Evolutionary conservation across 176 grass and related monocot species (phyloP), one percentile per base, ranked within the genome.

Genomic region (Phoenix roebelenii): DNA sequence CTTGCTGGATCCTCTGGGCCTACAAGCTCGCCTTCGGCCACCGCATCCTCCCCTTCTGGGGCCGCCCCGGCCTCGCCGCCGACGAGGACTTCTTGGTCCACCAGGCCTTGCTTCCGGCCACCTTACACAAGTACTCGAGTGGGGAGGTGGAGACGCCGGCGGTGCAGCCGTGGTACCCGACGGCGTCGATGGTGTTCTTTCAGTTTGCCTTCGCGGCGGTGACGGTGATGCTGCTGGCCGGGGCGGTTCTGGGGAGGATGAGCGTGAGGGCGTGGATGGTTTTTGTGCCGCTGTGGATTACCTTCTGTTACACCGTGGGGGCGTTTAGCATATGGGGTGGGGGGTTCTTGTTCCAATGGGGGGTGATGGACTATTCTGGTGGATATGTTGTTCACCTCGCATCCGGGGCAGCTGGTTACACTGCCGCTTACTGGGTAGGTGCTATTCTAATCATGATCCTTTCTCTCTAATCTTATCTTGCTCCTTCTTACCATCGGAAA

Each of bases 211-310:
- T 84, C 78, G 84, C 77, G 2, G 80, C 74, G 60, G 70, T 87
- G 65, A 93, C 89, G 57, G 60, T 93, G 26, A 76, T 87, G 60
- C 83, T 93, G 25, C 80, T 93, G 5, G 89, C 89, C 0, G 89
- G 89, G 0, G 80, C 89, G 5, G 74, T 93, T 26, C 70, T 87
- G 4, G 88, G 88, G 7, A 57, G 89, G 19, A 93, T 93, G 84
- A 93, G 87, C 73, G 87, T 87, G 74, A 87, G 54, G 62, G 80
- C 84, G 4, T 93, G 89, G 84, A 93, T 93, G 88, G 83, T 65
- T 0, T 93, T 93, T 64, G 76, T 66, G 5, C 89, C 89, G 53
- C 72, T 93, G 3, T 93, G 84, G 84, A 52, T 87, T 0, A 73
- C 84, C 22, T 72, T 93, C 52, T 87, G 77, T 50, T 93, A 84